Base-by-base conservation (phyloP, 2,329 filamentous ascomycete species). In the Stemphylium lycopersici region DNA sequence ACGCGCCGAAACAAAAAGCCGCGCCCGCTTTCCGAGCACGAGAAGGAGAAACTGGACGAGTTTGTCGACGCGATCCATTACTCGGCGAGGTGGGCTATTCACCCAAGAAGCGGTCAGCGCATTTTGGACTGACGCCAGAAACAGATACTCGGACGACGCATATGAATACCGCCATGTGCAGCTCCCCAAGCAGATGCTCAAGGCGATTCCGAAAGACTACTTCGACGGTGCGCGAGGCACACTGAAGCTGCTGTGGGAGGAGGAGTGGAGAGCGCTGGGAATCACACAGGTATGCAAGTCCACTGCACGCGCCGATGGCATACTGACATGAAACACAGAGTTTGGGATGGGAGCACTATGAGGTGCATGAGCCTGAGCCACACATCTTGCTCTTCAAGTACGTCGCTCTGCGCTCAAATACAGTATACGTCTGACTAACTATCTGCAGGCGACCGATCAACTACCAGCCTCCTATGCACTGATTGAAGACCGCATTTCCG, bases 321-420 rank as follows among this genome's bases (percentile, higher is more conserved):
- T 39, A 37, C 64, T 70, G 47, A 70, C 42, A 39, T 20, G 12
- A 11, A 37, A 29, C 29, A 44, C 73, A 98, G 93, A 98, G 93
- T 81, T 82, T 99, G 70, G 95, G 95, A 53, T 99, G 95, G 95
- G 93, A 98, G 76, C 95, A 99, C 77, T 99, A 99, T 75, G 95
- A 99, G 78, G 95, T 99, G 49, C 95, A 99, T 77, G 95, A 98
- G 77, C 95, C 95, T 38, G 95, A 99, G 80, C 95, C 95, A 62
- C 95, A 99, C 77, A 99, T 99, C 71, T 84, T 99, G 50, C 85
- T 99, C 29, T 99, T 99, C 85, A 99, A 99, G 93, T 97, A 80
- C 77, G 90, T 82, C 24, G 15, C 58, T 63, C 29, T 10, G 12
- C 31, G 13, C 34, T 13, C 18, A 16, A 12, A 13, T n/a, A 6